Evolutionary conservation across 768 basidiomycete genomes (phyloP), one percentile per base, ranked within the genome.

Genomic region (Phaffia australis): DNA sequence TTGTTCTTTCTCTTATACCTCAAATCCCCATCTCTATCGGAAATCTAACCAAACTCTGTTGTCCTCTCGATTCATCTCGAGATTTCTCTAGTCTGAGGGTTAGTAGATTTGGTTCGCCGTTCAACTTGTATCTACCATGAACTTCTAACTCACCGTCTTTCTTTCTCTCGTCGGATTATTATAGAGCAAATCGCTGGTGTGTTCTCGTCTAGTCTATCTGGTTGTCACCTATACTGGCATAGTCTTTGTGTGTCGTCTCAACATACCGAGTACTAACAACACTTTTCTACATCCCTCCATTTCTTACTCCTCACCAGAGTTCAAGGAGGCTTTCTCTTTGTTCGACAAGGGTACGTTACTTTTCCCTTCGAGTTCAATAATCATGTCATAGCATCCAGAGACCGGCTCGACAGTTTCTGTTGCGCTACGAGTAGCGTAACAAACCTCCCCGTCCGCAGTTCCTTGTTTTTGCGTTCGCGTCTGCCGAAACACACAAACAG

Each of bases 271-370:
- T 47, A 16, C 27, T 23, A 49, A 27, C 59, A 59, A 42, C 11
- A 42, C 35, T 42, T 16, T 2, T 23, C 16, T 57, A 58, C 21
- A 46, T 27, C 32, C 54, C 16, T 58, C 32, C 48, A 46, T 46
- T 46, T 15, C 47, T 35, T 11, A 42, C 11, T 11, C 35, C 11
- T 11, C 4, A 42, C 49, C 75, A 89, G 91, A 94, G 79, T 97
- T 93, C 84, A 97, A 94, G 83, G 94, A 97, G 81, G 93, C 93
- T 59, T 97, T 98, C 80, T 90, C 92, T 67, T 83, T 98, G 25
- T 97, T 98, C 77, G 91, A 95, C 81, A 93, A 91, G 78, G 88
- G 91, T 90, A 68, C 66, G 81, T 77, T 55, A 52, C 18, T 55
- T 30, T 59, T 52, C 69, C 27, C 63, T 30, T 29, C 69, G 35